Percentiles rank a stretch among this genome's conserved stretches.
Evolutionary conservation across 345 rosid species (phyloP).

Genomic region (Punica granatum): DNA sequence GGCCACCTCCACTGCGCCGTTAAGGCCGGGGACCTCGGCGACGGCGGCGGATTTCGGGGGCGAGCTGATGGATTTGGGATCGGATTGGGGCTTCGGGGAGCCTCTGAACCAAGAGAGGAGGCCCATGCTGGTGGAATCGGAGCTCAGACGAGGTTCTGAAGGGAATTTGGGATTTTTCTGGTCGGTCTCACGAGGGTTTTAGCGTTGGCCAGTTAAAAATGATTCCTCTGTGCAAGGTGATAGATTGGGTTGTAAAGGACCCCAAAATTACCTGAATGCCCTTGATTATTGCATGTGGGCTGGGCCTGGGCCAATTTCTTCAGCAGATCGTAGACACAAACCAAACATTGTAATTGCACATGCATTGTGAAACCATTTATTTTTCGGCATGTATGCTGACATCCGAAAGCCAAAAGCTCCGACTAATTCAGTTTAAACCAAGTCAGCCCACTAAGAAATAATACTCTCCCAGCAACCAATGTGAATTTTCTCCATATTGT

Average conservation of each 20-base stretch:
- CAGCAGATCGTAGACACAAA: too few species aligned
- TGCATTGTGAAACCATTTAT: too few species aligned
- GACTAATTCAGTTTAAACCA: too few species aligned
- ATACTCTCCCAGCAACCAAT: too few species aligned
- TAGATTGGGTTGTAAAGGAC: not conserved
- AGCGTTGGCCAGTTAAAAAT: not conserved
- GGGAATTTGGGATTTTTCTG: not conserved
- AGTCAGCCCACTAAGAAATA: too few species aligned
- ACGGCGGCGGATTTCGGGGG: constrained; percentile 14
- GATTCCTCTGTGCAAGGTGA: not conserved
- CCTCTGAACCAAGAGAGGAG: constrained; percentile 82
- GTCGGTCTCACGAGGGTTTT: not conserved
- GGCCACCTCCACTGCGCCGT: constrained; percentile 83
- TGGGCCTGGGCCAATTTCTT: too few species aligned
- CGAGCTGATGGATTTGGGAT: constrained; percentile 7
- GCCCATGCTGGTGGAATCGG: constrained; percentile 41
- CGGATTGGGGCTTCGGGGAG: constrained; percentile 33
- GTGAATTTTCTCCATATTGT: too few species aligned
- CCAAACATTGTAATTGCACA: too few species aligned
- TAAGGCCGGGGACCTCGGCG: constrained; percentile 46
- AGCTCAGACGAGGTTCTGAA: not conserved
- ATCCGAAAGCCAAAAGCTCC: too few species aligned
- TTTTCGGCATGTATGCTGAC: too few species aligned
- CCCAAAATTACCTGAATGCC: not conserved
- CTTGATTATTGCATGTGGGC: not conserved